Percentiles rank a stretch among this genome's conserved stretches.
These are phyloP conservation scores for Chlamydomonas applanata DNA, from an alignment of 139 green algal species.

Conservation along the genomic window DNA sequence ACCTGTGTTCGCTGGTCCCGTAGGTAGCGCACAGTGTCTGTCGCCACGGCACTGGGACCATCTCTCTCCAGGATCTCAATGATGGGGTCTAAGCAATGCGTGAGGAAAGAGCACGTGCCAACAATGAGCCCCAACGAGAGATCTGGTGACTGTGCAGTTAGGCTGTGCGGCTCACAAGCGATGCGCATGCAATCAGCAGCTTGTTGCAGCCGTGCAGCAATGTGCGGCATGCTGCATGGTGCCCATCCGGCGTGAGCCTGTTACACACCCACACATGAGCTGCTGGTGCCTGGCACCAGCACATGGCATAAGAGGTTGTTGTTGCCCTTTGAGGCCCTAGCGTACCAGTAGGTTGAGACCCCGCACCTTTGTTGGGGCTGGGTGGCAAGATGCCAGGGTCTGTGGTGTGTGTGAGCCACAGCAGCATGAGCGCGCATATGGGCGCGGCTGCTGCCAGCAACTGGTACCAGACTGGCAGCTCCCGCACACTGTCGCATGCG, in stretches of 20 bases:
- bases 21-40: not conserved
- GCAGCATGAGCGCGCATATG: not conserved
- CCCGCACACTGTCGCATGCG: conserved; percentile 17
- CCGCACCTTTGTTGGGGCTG: conserved; percentile 5
- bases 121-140: not conserved
- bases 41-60: not conserved
- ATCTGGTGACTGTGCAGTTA: no score
- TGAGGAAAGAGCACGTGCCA: not conserved
- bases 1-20: conserved; percentile 1
- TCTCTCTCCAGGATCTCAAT: conserved; percentile 5
- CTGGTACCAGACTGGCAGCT: conserved; percentile 25
- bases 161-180: no score
- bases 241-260: no score
- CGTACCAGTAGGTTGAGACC: no score
- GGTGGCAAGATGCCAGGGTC: conserved; percentile 23
- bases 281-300: no score
- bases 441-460: not conserved
- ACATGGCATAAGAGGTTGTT: no score
- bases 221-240: no score
- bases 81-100: not conserved
- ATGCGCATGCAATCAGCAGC: no score
- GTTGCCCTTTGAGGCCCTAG: no score
- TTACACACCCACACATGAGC: no score
- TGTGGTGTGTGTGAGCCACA: conserved; percentile 20
- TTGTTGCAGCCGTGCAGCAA: no score